phyloP scores from a whole-genome alignment of 2,329 filamentous ascomycete species.

The Grosmannia huntii region DNA sequence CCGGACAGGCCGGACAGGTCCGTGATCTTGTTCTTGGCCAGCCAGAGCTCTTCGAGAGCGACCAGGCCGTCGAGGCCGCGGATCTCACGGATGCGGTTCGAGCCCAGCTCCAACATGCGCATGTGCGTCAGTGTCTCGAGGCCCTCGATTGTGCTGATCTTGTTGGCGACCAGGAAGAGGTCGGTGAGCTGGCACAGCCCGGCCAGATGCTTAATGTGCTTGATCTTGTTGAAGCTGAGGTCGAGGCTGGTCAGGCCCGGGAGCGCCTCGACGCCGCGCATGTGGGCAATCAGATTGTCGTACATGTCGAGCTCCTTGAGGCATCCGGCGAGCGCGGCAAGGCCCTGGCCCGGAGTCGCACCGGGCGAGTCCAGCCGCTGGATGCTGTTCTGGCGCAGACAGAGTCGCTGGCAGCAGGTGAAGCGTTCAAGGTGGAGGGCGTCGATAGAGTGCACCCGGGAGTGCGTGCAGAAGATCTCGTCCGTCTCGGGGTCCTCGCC shows the following conservation, averaged over 20 bases:
- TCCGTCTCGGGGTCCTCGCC: conserved; percentile 48
- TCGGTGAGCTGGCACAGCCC: conserved; percentile 69
- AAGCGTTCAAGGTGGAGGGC: conserved; percentile 77
- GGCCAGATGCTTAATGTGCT: conserved; percentile 83
- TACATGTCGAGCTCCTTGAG: conserved; percentile 86
- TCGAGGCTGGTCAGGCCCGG: conserved; percentile 68
- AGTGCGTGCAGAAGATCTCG: conserved; percentile 85
- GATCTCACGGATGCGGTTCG: conserved; percentile 83
- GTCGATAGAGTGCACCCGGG: conserved; percentile 65
- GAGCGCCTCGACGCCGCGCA: conserved; percentile 70
- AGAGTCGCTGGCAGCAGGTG: conserved; percentile 60
- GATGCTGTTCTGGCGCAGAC: conserved; percentile 87
- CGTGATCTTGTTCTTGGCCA: conserved; percentile 13
- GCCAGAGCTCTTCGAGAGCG: conserved; percentile 71
- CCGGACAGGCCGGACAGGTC: conserved; percentile 28
- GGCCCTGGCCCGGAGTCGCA: conserved; percentile 29
- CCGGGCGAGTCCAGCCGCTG: conserved; percentile 47
- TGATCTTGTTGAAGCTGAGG: conserved; percentile 98
- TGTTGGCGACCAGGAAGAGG: conserved; percentile 89
- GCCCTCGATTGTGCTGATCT: conserved; percentile 77
- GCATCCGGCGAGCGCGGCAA: conserved; percentile 50
- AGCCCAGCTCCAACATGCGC: conserved; percentile 78
- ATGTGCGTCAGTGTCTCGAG: conserved; percentile 63
- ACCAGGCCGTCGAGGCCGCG: conserved; percentile 92
- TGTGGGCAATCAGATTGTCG: conserved; percentile 85